phyloP scores from a whole-genome alignment of 2,329 filamentous ascomycete genomes.

The Fusarium hainanense region DNA sequence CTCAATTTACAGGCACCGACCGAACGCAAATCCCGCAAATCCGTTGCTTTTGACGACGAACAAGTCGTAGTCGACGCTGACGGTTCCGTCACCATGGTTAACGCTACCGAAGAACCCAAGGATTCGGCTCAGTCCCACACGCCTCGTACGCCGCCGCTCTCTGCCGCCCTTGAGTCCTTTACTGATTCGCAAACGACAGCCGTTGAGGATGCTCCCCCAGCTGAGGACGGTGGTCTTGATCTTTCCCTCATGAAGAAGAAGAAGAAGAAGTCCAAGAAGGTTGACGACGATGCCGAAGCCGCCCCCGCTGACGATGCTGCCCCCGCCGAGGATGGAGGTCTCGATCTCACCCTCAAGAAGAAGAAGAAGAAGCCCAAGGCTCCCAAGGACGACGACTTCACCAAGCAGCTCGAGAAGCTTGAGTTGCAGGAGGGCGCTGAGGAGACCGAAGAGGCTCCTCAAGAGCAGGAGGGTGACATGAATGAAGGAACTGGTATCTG shows the following conservation, averaged over 20 bases:
- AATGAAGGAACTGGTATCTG: conserved; percentile 91
- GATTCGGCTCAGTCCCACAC: conserved; percentile 84
- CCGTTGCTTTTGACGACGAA: conserved; percentile 91
- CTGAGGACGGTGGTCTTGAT: conserved; percentile 65
- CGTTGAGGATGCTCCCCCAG: conserved; percentile 58
- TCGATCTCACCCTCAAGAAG: conserved; percentile 77
- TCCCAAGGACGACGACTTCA: conserved; percentile 68
- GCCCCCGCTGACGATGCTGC: conserved; percentile 52
- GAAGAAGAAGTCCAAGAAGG: conserved; percentile 63
- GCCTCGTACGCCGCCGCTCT: conserved; percentile 71
- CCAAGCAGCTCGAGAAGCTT: conserved; percentile 70
- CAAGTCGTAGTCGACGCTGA: conserved; percentile 89
- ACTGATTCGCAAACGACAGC: conserved; percentile 61
- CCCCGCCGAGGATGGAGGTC: conserved; percentile 60
- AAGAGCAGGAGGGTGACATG: conserved; percentile 77
- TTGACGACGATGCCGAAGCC: conserved; percentile 57
- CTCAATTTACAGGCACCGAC: conserved; percentile 42
- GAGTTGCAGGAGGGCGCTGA: conserved; percentile 73
- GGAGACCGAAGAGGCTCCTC: conserved; percentile 59
- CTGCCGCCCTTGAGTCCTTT: conserved; percentile 66
- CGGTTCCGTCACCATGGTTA: conserved; percentile 82
- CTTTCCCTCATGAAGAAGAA: conserved; percentile 87
- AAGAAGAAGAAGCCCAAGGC: conserved; percentile 76
- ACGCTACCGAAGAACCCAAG: conserved; percentile 79
- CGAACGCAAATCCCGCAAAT: conserved; percentile 85